Conservation (phyloP, 768 basidiomycete species). For the Sporobolomyces pararoseus region DNA sequence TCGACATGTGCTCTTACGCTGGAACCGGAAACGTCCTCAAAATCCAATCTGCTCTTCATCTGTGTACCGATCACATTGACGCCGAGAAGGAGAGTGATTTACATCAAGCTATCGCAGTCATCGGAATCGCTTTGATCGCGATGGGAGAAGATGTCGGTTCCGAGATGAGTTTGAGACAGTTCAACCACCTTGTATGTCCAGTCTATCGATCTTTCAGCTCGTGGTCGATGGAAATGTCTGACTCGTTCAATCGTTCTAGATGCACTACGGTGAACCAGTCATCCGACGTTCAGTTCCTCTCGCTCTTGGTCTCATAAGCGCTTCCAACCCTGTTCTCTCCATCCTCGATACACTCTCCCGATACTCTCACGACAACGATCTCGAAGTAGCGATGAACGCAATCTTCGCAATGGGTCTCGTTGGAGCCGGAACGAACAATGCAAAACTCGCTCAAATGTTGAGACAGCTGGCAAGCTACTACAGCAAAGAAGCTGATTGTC, state of each 20-base stretch:
- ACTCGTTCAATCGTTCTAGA: slow-evolving; percentile 59
- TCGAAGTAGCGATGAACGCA: slow-evolving; percentile 91
- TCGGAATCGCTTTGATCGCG: slow-evolving; percentile 87
- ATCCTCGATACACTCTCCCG: slow-evolving; percentile 96
- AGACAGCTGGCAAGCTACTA: slow-evolving; percentile 97
- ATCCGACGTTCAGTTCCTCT: slow-evolving; percentile 91
- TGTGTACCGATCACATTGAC: slow-evolving; percentile 87
- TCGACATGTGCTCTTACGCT: slow-evolving; percentile 89
- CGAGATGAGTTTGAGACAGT: slow-evolving; percentile 94
- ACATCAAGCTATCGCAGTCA: slow-evolving; percentile 85
- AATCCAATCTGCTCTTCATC: slow-evolving; percentile 83
- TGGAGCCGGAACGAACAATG: slow-evolving; percentile 98
- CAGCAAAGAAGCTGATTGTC: slow-evolving; percentile 90
- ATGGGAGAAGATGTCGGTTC: slow-evolving; percentile 99
- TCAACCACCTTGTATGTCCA: slow-evolving; percentile 92
- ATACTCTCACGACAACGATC: slow-evolving; percentile 97
- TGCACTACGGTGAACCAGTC: slow-evolving; percentile 94
- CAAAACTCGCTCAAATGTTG: slow-evolving; percentile 94
- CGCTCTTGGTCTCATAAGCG: slow-evolving; percentile 87
- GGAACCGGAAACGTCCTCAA: slow-evolving; percentile 93
- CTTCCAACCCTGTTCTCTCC: slow-evolving; percentile 89
- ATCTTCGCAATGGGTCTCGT: slow-evolving; percentile 99
- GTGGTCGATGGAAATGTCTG: neutral
- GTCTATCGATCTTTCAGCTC: slow-evolving; percentile 22
- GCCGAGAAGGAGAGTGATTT: slow-evolving; percentile 58